Evolutionary conservation across 129 eudicot genomes (phyloP), one percentile per base, ranked within the genome.

Genomic region (Flaveria robusta): DNA sequence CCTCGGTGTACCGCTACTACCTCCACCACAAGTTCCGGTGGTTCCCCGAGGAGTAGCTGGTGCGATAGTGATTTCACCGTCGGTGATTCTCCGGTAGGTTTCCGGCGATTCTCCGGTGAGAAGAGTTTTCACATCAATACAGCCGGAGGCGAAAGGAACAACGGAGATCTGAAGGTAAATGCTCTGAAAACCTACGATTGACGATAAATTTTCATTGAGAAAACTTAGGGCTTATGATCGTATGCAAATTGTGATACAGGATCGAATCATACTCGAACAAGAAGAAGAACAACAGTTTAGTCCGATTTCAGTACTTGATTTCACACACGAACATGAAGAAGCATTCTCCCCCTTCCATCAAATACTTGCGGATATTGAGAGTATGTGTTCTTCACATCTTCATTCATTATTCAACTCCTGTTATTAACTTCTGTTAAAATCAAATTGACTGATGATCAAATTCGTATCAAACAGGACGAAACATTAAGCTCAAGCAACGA

Each of bases 241-340:
- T 49, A 18, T 68, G 3, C 23, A 46, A 42, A 16, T 49, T 63
- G 47, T 59, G 9, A 81, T 74, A 43, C 77, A 75, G 81, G 37
- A 70, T 69, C 68, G 60, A 59, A 64, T 26, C n/a, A 65, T 70
- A 62, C 83, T 77, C 80, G 83, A 46, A 47, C 85, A 84, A 47
- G 93, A 88, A 12, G 89, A 83, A 9, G 81, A 62, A 13, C 96
- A 34, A 34, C 39, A 86, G 69, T 83, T 81, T 16, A 92, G 93
- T 39, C 97, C 97, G 4, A 86, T 92, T 65, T 92, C 93, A 4
- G 91, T 92, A 68, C 93, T 92, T 73, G 86, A 84, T 82, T 89
- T 77, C 55, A 41, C 85, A 75, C 82, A 71, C 55, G 86, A 85
- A 71, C 82, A 78, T 43, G 83, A 84, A 70, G 88, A 81, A 70